These are phyloP conservation scores for Suillus lakei DNA, from an alignment of 768 basidiomycete species.

Conservation along the genomic window DNA sequence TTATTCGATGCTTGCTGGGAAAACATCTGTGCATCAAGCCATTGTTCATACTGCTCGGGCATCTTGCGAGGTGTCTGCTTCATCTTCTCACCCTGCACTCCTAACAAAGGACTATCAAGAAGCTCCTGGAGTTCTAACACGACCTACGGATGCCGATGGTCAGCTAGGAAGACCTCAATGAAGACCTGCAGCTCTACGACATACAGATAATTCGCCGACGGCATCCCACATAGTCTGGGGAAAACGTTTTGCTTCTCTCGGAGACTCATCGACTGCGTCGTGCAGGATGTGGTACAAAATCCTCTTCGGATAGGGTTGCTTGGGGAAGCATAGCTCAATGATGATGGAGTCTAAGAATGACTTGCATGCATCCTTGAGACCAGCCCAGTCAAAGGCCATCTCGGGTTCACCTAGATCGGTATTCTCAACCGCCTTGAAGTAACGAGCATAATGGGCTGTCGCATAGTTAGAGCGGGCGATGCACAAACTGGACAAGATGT, in stretches of 20 bases:
- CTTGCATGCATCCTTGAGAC: constrained; percentile 63
- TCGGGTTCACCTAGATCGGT: constrained; percentile 50
- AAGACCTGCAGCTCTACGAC: constrained; percentile 3
- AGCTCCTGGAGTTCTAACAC: constrained; percentile 69
- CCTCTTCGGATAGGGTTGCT: constrained; percentile 66
- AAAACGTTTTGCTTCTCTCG: constrained; percentile 74
- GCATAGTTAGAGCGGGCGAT: constrained; percentile 11
- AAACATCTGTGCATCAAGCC: constrained; percentile 70
- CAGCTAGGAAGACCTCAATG: not conserved
- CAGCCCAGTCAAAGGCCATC: constrained; percentile 67
- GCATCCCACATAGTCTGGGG: constrained; percentile 83
- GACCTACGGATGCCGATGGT: constrained; percentile 43
- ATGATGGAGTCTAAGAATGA: constrained; percentile 87
- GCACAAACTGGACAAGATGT: constrained; percentile 9
- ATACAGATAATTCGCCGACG: constrained; percentile 79
- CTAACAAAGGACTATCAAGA: constrained; percentile 64
- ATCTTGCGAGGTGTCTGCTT: constrained; percentile 52
- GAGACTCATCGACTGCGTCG: constrained; percentile 75
- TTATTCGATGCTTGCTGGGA: constrained; percentile 62
- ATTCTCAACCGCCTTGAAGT: constrained; percentile 58
- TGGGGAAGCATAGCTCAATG: constrained; percentile 80
- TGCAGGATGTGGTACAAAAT: constrained; percentile 69
- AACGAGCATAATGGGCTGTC: constrained; percentile 72
- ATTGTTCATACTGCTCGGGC: constrained; percentile 65
- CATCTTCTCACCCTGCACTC: constrained; percentile 58